These are phyloP conservation scores for Psophocarpus tetragonolobus DNA, from an alignment of 306 rosid genomes.

Conservation along the genomic window DNA sequence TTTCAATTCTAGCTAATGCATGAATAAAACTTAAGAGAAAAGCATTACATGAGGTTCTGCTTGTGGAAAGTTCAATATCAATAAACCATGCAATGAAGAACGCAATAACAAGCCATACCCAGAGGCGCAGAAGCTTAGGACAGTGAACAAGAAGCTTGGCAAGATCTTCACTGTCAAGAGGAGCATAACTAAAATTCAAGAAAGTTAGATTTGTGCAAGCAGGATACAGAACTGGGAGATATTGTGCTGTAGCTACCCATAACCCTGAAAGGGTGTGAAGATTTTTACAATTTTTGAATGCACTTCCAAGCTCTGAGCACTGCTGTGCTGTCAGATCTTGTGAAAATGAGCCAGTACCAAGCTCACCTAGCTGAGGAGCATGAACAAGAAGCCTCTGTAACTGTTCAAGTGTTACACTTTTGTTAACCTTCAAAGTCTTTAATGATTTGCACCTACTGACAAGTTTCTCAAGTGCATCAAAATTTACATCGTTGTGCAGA, in stretches of 20 bases:
- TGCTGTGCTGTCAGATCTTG: slow-evolving; percentile 61
- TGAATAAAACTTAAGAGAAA: slow-evolving; percentile 10
- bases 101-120: slow-evolving; percentile 53
- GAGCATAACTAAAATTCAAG: slow-evolving; percentile 75
- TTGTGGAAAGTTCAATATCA: slow-evolving; percentile 15
- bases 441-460: slow-evolving; percentile 72
- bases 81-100: slow-evolving; percentile 18
- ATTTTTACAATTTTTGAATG: slow-evolving; percentile 61
- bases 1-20: slow-evolving; percentile 1
- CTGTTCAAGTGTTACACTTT: slow-evolving; percentile 60
- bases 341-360: slow-evolving; percentile 71
- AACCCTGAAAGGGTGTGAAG: slow-evolving; percentile 79
- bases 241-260: slow-evolving; percentile 54
- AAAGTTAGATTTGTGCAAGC: slow-evolving; percentile 66
- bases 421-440: slow-evolving; percentile 71
- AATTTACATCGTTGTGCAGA: slow-evolving; percentile 56
- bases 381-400: slow-evolving; percentile 55
- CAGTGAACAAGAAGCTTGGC: slow-evolving; percentile 69
- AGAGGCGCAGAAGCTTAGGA: slow-evolving; percentile 64
- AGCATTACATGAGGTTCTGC: not conserved
- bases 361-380: slow-evolving; percentile 67
- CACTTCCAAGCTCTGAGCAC: slow-evolving; percentile 58
- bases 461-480: slow-evolving; percentile 77
- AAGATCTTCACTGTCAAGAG: slow-evolving; percentile 58
- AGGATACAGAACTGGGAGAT: slow-evolving; percentile 68